phyloP scores from a whole-genome alignment of 345 rosid species.

The Eucalyptus marginata region DNA sequence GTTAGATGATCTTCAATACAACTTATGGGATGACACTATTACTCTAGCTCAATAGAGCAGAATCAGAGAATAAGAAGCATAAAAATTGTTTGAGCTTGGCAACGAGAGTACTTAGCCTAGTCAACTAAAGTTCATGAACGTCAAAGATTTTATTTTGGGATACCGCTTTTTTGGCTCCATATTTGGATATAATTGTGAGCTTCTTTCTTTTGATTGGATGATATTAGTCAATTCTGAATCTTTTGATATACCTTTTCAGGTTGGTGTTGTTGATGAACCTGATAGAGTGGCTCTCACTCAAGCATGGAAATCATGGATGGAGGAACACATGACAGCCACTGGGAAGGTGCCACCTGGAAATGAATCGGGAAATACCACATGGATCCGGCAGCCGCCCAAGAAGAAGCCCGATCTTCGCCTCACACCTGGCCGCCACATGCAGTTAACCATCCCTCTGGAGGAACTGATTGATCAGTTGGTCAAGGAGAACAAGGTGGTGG shows the following conservation, averaged over 20 bases:
- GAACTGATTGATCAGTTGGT: conserved; percentile 61
- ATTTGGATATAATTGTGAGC: not conserved
- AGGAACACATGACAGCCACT: conserved; percentile 63
- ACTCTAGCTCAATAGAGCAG: not conserved
- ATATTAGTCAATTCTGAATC: not conserved
- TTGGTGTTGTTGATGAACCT: conserved; percentile 62
- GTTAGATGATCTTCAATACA: not conserved
- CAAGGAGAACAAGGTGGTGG: conserved; percentile 84
- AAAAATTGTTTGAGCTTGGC: not conserved
- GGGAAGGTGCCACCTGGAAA: conserved; percentile 92
- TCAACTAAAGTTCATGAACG: not conserved
- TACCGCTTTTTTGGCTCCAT: not conserved
- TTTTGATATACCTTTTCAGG: conserved; percentile 18
- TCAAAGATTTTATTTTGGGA: not conserved
- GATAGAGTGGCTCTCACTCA: conserved; percentile 59
- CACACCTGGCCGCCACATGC: conserved; percentile 81
- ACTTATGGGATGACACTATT: not conserved
- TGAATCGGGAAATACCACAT: conserved; percentile 76
- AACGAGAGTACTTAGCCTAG: not conserved
- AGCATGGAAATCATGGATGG: conserved; percentile 98
- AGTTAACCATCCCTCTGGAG: conserved; percentile 61
- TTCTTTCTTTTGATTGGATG: not conserved
- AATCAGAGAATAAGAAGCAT: not conserved
- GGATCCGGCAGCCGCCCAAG: conserved; percentile 46
- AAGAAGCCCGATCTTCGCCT: conserved; percentile 83